Percentiles rank a stretch among this genome's conserved stretches.
Evolutionary conservation across 768 basidiomycete species (phyloP).

Genomic region (Cystofilobasidium ferigula): DNA sequence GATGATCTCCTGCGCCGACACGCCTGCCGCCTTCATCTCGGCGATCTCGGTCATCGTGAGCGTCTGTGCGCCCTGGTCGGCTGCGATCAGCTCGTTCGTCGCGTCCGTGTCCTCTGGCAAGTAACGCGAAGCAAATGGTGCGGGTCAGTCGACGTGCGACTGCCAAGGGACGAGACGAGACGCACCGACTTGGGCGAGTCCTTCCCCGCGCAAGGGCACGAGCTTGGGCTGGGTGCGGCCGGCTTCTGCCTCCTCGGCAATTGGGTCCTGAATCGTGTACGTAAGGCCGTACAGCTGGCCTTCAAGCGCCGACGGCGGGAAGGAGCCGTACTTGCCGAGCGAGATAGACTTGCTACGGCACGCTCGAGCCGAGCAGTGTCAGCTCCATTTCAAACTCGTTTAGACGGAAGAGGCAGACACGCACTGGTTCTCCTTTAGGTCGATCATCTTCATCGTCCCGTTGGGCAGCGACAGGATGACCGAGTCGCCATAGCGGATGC

Average conservation of each 20-base stretch:
- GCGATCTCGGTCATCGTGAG: slow-evolving; percentile 75
- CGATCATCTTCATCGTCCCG: slow-evolving; percentile 63
- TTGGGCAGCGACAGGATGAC: slow-evolving; percentile 70
- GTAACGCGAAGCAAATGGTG: neutral
- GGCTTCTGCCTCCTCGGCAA: neutral
- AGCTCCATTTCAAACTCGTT: neutral
- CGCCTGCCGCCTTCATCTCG: slow-evolving; percentile 65
- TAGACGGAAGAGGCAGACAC: slow-evolving; percentile 31
- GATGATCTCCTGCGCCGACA: slow-evolving; percentile 86
- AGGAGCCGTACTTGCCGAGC: slow-evolving; percentile 77
- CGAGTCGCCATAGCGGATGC: slow-evolving; percentile 59
- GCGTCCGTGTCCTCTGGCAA: slow-evolving; percentile 82
- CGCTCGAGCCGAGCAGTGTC: slow-evolving; percentile 7
- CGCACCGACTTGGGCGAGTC: slow-evolving; percentile 22
- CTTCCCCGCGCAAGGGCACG: slow-evolving; percentile 16
- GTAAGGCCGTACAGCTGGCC: slow-evolving; percentile 76
- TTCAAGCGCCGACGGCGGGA: slow-evolving; percentile 64
- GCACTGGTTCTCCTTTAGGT: slow-evolving; percentile 61
- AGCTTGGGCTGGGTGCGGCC: neutral
- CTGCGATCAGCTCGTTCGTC: slow-evolving; percentile 90
- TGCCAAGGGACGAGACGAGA: neutral
- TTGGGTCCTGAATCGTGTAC: slow-evolving; percentile 56
- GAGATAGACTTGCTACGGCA: slow-evolving; percentile 49
- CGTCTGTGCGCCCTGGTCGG: slow-evolving; percentile 66
- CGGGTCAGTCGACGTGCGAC: neutral